Percentiles rank a stretch among this genome's conserved stretches.
Conservation (phyloP, 1,284 basidiomycete species). For the Ceratobasidium sp. region DNA sequence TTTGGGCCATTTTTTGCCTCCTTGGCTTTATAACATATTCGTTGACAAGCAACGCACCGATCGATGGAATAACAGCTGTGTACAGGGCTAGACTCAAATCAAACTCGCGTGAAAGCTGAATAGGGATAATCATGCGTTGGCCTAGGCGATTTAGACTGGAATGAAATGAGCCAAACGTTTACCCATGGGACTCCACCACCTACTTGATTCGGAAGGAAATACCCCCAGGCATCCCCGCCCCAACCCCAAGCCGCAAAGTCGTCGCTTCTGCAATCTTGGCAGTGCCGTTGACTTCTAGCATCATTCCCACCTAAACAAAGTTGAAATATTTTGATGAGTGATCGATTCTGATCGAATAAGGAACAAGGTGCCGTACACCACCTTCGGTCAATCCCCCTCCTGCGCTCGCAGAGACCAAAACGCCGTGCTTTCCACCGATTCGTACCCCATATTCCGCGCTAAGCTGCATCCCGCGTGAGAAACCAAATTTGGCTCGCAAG, state of each 20-base stretch:
- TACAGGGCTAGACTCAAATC: conserved; percentile 56
- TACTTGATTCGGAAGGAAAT: conserved; percentile 27
- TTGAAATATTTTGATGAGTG: not conserved
- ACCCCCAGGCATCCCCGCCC: conserved; percentile 18
- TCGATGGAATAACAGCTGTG: conserved; percentile 62
- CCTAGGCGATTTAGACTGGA: conserved; percentile 57
- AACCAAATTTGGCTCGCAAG: not conserved
- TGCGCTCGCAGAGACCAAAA: conserved; percentile 16
- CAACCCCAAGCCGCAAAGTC: conserved; percentile 17
- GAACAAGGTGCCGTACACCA: conserved; percentile 4
- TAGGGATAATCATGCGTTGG: conserved; percentile 62
- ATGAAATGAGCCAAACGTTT: not conserved
- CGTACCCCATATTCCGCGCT: conserved; percentile 29
- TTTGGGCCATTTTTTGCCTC: conserved; percentile 55
- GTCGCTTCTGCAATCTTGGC: conserved; percentile 33
- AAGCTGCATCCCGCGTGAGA: conserved; percentile 15
- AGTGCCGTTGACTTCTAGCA: conserved; percentile 27
- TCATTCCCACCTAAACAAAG: conserved; percentile 22
- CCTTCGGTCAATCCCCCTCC: not conserved
- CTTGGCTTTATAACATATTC: conserved; percentile 64
- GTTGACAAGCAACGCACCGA: conserved; percentile 60
- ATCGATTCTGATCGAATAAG: not conserved
- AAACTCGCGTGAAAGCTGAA: conserved; percentile 59
- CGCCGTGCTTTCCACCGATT: conserved; percentile 26
- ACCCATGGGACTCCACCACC: not conserved